phyloP scores from a whole-genome alignment of 2,329 filamentous ascomycete genomes.

The Penicillium sp. region DNA sequence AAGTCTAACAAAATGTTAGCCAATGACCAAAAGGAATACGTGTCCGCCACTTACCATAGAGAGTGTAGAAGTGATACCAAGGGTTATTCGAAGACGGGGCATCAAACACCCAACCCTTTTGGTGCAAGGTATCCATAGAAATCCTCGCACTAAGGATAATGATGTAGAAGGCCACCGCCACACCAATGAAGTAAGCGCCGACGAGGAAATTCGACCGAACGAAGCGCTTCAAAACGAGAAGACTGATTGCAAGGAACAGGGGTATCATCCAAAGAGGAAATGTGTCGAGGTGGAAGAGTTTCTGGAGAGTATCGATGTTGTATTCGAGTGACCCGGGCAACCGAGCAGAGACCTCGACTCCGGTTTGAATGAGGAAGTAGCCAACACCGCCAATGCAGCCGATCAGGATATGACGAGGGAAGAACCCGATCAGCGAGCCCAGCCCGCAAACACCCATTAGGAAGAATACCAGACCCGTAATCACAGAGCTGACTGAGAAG shows the following conservation, averaged over 20 bases:
- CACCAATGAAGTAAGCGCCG: slow-evolving; percentile 80
- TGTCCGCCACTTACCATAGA: slow-evolving; percentile 67
- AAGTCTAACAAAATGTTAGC: slow-evolving; percentile 59
- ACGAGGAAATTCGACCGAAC: slow-evolving; percentile 81
- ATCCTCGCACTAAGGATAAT: slow-evolving; percentile 56
- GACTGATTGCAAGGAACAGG: slow-evolving; percentile 68
- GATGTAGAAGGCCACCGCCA: slow-evolving; percentile 60
- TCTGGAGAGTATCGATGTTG: slow-evolving; percentile 70
- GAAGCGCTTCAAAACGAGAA: slow-evolving; percentile 74
- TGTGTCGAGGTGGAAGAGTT: slow-evolving; percentile 71
- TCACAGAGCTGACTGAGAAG: slow-evolving; percentile 83
- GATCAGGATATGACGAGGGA: slow-evolving; percentile 91
- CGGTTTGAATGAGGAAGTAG: slow-evolving; percentile 89
- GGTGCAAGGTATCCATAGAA: slow-evolving; percentile 64
- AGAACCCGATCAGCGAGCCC: slow-evolving; percentile 93
- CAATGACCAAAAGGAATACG: neutral
- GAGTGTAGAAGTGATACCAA: slow-evolving; percentile 96
- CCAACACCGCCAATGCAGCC: slow-evolving; percentile 97
- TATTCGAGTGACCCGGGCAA: slow-evolving; percentile 83
- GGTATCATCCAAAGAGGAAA: slow-evolving; percentile 81
- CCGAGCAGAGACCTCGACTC: slow-evolving; percentile 87
- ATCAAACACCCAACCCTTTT: slow-evolving; percentile 85
- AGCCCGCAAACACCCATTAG: slow-evolving; percentile 82
- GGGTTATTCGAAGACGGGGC: slow-evolving; percentile 80
- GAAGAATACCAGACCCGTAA: slow-evolving; percentile 91